Base-by-base conservation (phyloP, 768 basidiomycete species). In the Termitomyces titanicus region DNA sequence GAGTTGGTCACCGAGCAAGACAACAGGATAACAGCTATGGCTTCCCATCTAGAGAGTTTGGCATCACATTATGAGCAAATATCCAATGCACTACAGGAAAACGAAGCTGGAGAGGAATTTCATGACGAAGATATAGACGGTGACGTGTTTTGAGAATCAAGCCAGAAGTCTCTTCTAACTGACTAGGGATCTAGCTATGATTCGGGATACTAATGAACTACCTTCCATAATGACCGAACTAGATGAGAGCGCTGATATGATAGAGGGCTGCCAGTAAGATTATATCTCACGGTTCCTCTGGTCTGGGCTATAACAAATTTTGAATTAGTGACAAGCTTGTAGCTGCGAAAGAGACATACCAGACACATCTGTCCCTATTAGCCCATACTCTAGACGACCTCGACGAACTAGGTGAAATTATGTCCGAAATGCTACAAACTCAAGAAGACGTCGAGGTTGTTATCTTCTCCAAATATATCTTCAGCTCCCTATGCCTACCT, bases 61-160 rank as follows among this genome's bases (percentile, higher is more conserved):
- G 80, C 85, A 1, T 76, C 77, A 1, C 91, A 94, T 66, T 93
- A 87, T 59, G 85, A 85, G 22, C 83, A 89, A 58, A 92, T 94
- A 86, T 81, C 79, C 1, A 70, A 72, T 54, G 86, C 88, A 0
- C 65, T 89, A 56, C 79, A 79, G 47, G 86, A 88, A 22, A 81
- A 75, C 43, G 89, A 92, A 57, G 77, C 77, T n/a, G 88, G 88
- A 2, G 85, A 84, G 64, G 74, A 64, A 5, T 85, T 89, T 54
- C 73, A 71, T 10, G 86, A 88, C 54, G 86, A 84, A 25, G 91
- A 92, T 62, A 68, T 90, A 53, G 78, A 82, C 72, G 81, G 89
- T 86, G 4, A 29, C n/a, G 35, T 35, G 34, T 24, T 25, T 47
- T 37, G 10, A 27, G 8, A 12, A 35, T 47, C 29, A n/a, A 42